phyloP scores from a whole-genome alignment of 148 eudicot genomes.

The Fallopia convolvulus region DNA sequence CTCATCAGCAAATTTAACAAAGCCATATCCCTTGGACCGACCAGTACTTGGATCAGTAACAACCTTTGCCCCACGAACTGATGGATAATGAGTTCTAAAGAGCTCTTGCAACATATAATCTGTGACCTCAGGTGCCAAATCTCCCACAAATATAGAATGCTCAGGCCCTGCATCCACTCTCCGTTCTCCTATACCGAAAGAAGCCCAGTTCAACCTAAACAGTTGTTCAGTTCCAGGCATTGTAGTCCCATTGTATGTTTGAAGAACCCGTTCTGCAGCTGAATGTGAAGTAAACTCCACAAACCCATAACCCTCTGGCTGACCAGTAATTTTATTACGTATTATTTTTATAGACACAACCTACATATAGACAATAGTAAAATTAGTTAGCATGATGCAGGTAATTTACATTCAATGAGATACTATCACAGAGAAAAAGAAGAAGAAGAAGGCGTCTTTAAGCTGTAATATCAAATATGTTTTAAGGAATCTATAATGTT shows the following conservation, averaged over 20 bases:
- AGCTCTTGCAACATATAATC: slow-evolving; percentile 90
- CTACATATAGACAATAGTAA: slow-evolving; percentile 26
- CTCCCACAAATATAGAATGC: slow-evolving; percentile 96
- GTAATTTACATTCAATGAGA: neutral
- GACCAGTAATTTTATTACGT: slow-evolving; percentile 81
- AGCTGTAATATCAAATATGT: neutral
- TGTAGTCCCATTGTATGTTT: slow-evolving; percentile 75
- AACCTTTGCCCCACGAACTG: slow-evolving; percentile 95
- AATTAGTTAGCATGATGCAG: neutral
- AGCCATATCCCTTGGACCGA: slow-evolving; percentile 93
- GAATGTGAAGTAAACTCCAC: slow-evolving; percentile 82
- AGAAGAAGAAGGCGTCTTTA: neutral
- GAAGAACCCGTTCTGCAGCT: slow-evolving; percentile 78
- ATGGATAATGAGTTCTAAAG: slow-evolving; percentile 72
- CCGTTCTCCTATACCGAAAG: slow-evolving; percentile 87
- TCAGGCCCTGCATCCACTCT: slow-evolving; percentile 81
- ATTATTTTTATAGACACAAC: slow-evolving; percentile 82
- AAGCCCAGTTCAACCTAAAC: slow-evolving; percentile 94
- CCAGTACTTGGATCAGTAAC: slow-evolving; percentile 90
- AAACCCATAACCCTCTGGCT: slow-evolving; percentile 98
- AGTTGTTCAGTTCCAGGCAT: slow-evolving; percentile 90
- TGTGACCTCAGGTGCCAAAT: slow-evolving; percentile 90
- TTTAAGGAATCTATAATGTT: neutral
- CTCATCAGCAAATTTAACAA: slow-evolving; percentile 96
- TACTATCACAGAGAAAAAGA: neutral